Percentiles rank a stretch among this genome's conserved stretches.
Conservation (phyloP, 148 eudicot genomes). For the Polygonum aviculare region DNA sequence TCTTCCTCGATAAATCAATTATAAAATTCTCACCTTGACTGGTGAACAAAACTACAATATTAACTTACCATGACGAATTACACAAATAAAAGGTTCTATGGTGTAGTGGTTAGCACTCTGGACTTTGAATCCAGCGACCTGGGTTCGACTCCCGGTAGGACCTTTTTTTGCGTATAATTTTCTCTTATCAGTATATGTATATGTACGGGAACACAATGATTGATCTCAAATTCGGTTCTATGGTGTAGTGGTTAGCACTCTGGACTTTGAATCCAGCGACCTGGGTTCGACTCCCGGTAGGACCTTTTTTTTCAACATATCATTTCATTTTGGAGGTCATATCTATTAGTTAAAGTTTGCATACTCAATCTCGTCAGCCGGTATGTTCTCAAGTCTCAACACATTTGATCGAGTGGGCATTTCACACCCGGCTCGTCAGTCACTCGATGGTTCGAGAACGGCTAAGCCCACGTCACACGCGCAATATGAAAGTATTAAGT, state of each 20-base stretch:
- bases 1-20: neutral
- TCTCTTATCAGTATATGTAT: no score
- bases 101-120: constrained; percentile 99
- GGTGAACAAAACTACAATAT: neutral
- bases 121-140: constrained; percentile 99
- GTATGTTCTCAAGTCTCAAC: no score
- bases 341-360: no score
- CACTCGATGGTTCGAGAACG: no score
- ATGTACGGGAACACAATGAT: no score
- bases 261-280: constrained; percentile 99
- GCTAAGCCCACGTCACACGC: no score
- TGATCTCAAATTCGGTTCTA: constrained; percentile 40
- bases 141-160: constrained; percentile 99
- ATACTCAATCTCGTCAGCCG: no score
- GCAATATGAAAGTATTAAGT: no score
- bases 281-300: constrained; percentile 99
- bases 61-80: no score
- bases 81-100: constrained; percentile 52
- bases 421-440: no score
- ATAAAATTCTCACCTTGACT: neutral
- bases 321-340: no score
- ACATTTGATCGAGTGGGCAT: no score
- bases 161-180: constrained; percentile 34
- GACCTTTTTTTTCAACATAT: constrained; percentile 36
- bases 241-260: constrained; percentile 99